Base-by-base conservation (phyloP, 768 basidiomycete genomes). In the Stropharia rugosoannulata region DNA sequence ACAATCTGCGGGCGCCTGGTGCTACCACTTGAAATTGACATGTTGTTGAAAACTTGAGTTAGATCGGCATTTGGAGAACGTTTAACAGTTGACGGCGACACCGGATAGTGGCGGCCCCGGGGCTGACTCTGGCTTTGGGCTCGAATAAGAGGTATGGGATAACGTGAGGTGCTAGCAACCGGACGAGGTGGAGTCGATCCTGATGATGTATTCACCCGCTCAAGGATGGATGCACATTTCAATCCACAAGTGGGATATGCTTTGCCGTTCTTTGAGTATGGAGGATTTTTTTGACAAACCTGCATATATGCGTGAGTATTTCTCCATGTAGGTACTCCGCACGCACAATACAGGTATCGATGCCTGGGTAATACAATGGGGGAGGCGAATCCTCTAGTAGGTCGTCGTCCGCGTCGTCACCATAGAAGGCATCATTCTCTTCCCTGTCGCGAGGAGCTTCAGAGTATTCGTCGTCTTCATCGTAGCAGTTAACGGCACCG, bases 231-330 rank as follows among this genome's bases (percentile, higher is more conserved):
- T 35, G 60, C 61, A 45, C 64, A 66, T 19, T 53, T 60, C 37
- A 64, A 50, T 16, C 66, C 66, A 18, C 66, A 67, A 11, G 66
- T 67, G 9, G 63, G 62, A 35, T 62, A 67, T 1, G 51, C 60
- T 52, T 60, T 65, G 5, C 59, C 62, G 18, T 54, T 56, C 48
- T 53, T 60, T 32, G 51, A 49, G 36, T 52, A 60, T 37, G 55
- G 57, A 35, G 60, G 64, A 22, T 58, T 60, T 15, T 56, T 41
- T 35, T 50, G 55, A 44, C 64, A 65, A 7, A 65, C 60, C 64
- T 65, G 38, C 3, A 38, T 16, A 35, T 9, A 37, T 27, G 35
- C 15, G n/a, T 54, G 16, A 57, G 25, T 27, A 9, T 22, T 12
- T 41, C 12, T 6, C 13, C 19, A 25, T 13, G 5, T 16, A 13